Evolutionary conservation across 2,329 filamentous ascomycete genomes (phyloP), one percentile per base, ranked within the genome.

Genomic region (Ceratocystiopsis sp.): DNA sequence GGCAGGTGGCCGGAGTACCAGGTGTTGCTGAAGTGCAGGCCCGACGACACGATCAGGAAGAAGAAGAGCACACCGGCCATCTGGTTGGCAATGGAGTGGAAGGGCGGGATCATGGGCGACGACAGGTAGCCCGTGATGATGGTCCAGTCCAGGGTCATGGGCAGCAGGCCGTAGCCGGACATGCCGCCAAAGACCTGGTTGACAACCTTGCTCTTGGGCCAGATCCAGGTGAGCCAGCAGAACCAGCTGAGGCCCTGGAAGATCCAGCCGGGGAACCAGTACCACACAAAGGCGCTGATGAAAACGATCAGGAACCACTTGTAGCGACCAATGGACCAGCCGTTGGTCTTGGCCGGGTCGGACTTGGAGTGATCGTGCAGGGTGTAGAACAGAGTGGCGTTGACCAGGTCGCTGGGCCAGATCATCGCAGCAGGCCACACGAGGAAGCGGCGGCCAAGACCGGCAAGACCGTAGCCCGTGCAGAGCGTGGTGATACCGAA

Each of bases 261-360:
- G 34, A 77, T 63, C 46, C 66, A 73, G 13, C 69, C 69, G 0
- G 71, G 70, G 50, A 72, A 63, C 62, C 65, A 72, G 53, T 72
- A 70, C 68, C 69, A 73, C 29, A 62, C 51, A 50, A 74, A 74
- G 3, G 64, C 66, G 16, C 59, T 67, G 21, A 59, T 53, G 49
- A 71, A 70, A 34, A 76, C 63, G 49, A 69, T 68, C 44, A 78
- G 53, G 59, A 80, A 81, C 55, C 73, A 73, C 48, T 65, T 67
- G 56, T 78, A 80, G 42, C 75, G 69, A n/a, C 72, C 68, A 40
- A 80, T 67, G 33, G 54, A 65, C 78, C 78, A 82, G 37, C 78
- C 76, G 51, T 69, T 69, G 25, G 64, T 62, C 47, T 62, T 60
- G 2, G 58, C 51, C 2, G 75, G 69, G 48, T 76, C 66, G 0